Evolutionary conservation across 2,329 filamentous ascomycete genomes (phyloP), one percentile per base, ranked within the genome.

Genomic region (Pyricularia sp.): DNA sequence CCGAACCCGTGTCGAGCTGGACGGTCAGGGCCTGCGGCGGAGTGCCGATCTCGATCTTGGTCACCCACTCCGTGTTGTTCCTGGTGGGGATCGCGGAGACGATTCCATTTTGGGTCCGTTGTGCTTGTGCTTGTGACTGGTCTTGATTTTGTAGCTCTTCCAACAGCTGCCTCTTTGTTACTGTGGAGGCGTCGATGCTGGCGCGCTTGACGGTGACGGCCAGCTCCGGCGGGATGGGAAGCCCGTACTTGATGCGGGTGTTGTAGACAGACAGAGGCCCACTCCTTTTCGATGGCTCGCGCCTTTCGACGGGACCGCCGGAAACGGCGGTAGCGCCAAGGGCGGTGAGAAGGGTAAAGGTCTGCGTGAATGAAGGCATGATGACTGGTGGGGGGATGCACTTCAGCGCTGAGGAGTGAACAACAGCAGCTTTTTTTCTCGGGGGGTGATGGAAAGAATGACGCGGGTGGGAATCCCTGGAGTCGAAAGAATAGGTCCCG

Each of bases 1-100:
- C 73, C 17, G 76, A 77, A 20, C 76, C 76, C 3, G 76, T 76
- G 72, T 78, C 76, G 65, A 77, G 70, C 69, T 77, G 74, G 17
- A 78, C 71, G 61, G 73, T 71, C 28, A 78, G 73, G 3, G 68
- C 64, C 69, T 77, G 76, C 1, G 71, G 64, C 30, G 76, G 76
- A 11, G 73, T 80, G 17, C 81, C 81, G 20, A 82, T 79, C 58
- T 78, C 73, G 23, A 82, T 78, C 4, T 78, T 77, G 2, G 76
- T 76, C 67, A 81, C 68, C 71, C 78, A 82, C 72, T 80, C 79
- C 20, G 72, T 61, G 23, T 81, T 79, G 66, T 74, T 71, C 3
- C 74, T 67, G 23, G 73, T 67, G 1, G 79, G 78, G 0, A 69
- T 72, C 42, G 74, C 73, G 1, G 68, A 66, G 2, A 72, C 77